Base-by-base conservation (phyloP, 2,329 filamentous ascomycete genomes). In the Periconia digitata region DNA sequence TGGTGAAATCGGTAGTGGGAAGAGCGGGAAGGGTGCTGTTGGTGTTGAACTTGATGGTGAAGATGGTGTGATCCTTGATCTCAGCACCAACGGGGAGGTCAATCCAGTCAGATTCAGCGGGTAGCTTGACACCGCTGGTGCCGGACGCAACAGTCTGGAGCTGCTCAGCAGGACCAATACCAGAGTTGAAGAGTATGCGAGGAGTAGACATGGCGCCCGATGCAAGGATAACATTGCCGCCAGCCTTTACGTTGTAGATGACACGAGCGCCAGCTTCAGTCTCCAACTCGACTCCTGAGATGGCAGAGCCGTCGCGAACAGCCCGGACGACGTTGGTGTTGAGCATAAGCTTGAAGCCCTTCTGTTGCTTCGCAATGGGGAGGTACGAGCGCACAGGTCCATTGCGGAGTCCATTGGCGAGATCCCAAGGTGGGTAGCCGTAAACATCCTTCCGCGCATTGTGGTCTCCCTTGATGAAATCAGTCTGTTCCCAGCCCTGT, bases 351-450 rank as follows among this genome's bases (percentile, higher is more conserved):
- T 81, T 76, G 69, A 90, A 90, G 71, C 89, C 87, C 35, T 74
- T 66, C 47, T 81, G 77, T 39, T 75, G 73, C 46, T 77, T 76
- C 2, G 85, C 85, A 7, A 79, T 75, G 2, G 84, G 82, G 1
- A 90, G 80, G 59, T 90, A 90, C 1, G 86, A 88, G 13, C 81
- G 82, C 67, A 90, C 75, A 2, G 85, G 85, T 1, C 87, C 87
- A 23, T 82, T 83, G 47, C 87, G 79, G 63, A 87, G 82, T 45
- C 85, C 85, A 43, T 84, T 67, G 3, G 74, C 73, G 58, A 82
- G 85, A 79, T 86, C 85, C 74, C 82, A 88, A 29, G 83, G 78
- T n/a, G 82, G 83, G 66, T 81, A 80, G 43, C 79, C 78, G 67
- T 78, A 89, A 1, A 63, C 61, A 4, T 83, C 83, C 52, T 76